Percentiles rank a stretch among this genome's conserved stretches.
Evolutionary conservation across 2,329 filamentous ascomycete genomes (phyloP).

Genomic region (Aspergillus sp.): DNA sequence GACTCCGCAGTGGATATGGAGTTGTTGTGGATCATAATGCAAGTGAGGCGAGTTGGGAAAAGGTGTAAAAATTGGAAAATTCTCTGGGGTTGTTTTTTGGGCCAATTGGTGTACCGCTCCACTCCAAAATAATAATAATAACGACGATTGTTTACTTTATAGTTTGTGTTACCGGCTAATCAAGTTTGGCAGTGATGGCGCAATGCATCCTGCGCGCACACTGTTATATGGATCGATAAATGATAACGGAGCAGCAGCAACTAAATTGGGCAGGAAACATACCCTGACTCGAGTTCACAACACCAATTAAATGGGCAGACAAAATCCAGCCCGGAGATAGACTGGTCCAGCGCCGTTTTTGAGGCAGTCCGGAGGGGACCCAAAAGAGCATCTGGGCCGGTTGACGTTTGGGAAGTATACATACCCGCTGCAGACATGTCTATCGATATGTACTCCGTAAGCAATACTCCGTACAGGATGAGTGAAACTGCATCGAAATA

Average conservation of each 20-base stretch:
- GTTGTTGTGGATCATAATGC: constrained; percentile 38
- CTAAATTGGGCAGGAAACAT: too few relatives aligned
- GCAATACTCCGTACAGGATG: neutral
- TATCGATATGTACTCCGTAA: neutral
- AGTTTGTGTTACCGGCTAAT: too few relatives aligned
- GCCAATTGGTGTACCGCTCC: too few relatives aligned
- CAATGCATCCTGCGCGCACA: too few relatives aligned
- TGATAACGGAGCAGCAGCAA: too few relatives aligned
- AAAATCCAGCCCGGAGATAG: neutral
- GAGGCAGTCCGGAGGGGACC: neutral
- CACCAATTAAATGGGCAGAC: neutral
- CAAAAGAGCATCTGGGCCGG: neutral
- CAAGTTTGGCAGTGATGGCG: too few relatives aligned
- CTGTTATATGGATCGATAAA: too few relatives aligned
- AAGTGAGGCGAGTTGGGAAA: constrained; percentile 56
- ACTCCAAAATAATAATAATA: too few relatives aligned
- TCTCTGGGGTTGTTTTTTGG: neutral
- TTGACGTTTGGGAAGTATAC: neutral
- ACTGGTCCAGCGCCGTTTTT: neutral
- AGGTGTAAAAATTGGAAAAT: constrained; percentile 46
- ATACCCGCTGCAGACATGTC: neutral
- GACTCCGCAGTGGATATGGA: constrained; percentile 46
- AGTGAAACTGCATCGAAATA: neutral
- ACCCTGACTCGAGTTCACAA: too few relatives aligned
- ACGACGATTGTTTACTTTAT: too few relatives aligned